Percentiles rank a stretch among this genome's conserved stretches.
Evolutionary conservation across 2,329 filamentous ascomycete species (phyloP).

Genomic region (Colletotrichum australisinense): DNA sequence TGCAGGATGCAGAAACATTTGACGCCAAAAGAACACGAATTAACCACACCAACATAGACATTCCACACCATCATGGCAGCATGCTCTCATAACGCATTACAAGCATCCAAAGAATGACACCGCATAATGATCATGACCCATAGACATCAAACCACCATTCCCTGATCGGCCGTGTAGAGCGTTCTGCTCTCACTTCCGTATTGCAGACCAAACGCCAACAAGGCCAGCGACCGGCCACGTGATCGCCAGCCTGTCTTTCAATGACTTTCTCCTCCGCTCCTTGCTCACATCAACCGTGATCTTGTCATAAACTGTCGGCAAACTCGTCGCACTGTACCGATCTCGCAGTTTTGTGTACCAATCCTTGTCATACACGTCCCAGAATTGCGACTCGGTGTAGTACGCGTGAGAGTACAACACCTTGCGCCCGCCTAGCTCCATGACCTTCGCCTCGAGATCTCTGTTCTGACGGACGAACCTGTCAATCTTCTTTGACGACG

Average conservation of each 20-base stretch:
- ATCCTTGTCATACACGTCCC: conserved; percentile 69
- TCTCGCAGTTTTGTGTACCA: conserved; percentile 69
- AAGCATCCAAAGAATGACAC: background rate
- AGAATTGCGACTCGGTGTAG: conserved; percentile 76
- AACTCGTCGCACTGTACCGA: conserved; percentile 67
- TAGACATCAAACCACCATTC: background rate
- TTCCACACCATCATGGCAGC: background rate
- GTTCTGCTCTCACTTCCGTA: conserved; percentile 15
- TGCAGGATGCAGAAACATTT: background rate
- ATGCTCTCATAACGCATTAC: background rate
- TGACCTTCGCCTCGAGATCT: conserved; percentile 68
- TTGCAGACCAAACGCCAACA: conserved; percentile 33
- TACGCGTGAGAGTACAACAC: conserved; percentile 78
- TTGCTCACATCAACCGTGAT: conserved; percentile 57
- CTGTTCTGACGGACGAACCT: conserved; percentile 67
- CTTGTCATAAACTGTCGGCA: conserved; percentile 77
- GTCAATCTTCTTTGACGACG: conserved; percentile 52
- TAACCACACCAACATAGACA: background rate
- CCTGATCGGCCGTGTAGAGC: background rate
- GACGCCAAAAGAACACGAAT: background rate
- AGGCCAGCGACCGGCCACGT: conserved; percentile 34
- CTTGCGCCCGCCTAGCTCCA: conserved; percentile 72
- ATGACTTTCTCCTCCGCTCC: conserved; percentile 8
- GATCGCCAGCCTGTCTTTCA: conserved; percentile 25
- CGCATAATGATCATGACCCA: background rate